Conservation (phyloP, 2,329 filamentous ascomycete genomes). For the Esteya vermicola region DNA sequence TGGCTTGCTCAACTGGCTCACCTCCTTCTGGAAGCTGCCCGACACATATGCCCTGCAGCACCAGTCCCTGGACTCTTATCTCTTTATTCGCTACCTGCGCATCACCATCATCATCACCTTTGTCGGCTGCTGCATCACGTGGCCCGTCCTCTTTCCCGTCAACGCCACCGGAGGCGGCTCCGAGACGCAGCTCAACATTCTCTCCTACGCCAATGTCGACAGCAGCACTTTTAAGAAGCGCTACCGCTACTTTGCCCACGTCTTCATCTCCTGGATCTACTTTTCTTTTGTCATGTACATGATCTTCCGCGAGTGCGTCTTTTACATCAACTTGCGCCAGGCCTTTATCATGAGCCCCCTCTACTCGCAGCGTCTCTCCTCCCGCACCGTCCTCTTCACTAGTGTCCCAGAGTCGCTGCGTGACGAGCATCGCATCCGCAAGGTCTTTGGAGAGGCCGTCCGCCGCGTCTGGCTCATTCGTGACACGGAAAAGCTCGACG, state of each 20-base stretch:
- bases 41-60: constrained; percentile 79
- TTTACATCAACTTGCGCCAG: constrained; percentile 88
- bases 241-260: constrained; percentile 67
- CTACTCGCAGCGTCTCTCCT: constrained; percentile 75
- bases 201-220: constrained; percentile 66
- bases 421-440: constrained; percentile 59
- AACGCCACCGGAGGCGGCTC: constrained; percentile 67
- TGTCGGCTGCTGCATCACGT: constrained; percentile 70
- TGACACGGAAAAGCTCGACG: constrained; percentile 62
- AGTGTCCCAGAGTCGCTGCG: constrained; percentile 70
- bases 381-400: constrained; percentile 80
- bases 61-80: constrained; percentile 82
- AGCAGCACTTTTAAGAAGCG: constrained; percentile 31
- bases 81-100: constrained; percentile 79
- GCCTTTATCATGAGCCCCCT: constrained; percentile 77
- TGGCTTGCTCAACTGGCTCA: constrained; percentile 54
- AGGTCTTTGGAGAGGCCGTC: constrained; percentile 70
- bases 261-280: constrained; percentile 68
- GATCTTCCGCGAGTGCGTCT: constrained; percentile 80
- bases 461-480: constrained; percentile 74
- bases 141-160: constrained; percentile 74
- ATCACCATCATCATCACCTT: constrained; percentile 64
- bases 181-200: constrained; percentile 53
- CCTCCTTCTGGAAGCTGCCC: constrained; percentile 48
- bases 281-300: constrained; percentile 81